phyloP scores from a whole-genome alignment of 2,329 filamentous ascomycete species.

The Westerdykella sp. region DNA sequence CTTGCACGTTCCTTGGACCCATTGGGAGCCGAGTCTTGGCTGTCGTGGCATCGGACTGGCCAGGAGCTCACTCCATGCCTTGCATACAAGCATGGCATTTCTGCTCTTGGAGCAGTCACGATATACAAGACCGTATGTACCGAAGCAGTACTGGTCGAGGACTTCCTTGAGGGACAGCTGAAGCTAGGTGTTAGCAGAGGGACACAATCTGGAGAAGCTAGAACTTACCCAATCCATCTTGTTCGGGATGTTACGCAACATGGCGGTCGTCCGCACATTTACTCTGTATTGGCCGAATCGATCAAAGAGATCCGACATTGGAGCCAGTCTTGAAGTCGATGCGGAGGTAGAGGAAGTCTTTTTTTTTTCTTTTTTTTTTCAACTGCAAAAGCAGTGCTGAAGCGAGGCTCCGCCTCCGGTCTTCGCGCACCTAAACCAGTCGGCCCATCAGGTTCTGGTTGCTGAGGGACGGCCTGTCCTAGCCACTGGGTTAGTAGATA shows the following conservation, averaged over 20 bases:
- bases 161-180: slow-evolving; percentile 59
- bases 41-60: too few species aligned
- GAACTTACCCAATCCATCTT: too few species aligned
- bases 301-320: slow-evolving; percentile 97
- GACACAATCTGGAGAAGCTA: too few species aligned
- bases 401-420: slow-evolving; percentile 98
- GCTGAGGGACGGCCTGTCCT: slow-evolving; percentile 95
- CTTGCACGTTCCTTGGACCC: too few species aligned
- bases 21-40: too few species aligned
- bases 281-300: slow-evolving; percentile 70
- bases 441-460: slow-evolving; percentile 99
- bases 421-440: slow-evolving; percentile 97
- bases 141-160: slow-evolving; percentile 70
- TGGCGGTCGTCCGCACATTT: too few species aligned
- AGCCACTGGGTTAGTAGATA: slow-evolving; percentile 65
- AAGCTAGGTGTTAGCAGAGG: neutral
- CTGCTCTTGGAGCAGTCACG: slow-evolving; percentile 35
- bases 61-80: slow-evolving; percentile 16
- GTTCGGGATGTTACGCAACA: too few species aligned
- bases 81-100: too few species aligned
- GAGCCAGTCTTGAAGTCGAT: slow-evolving; percentile 53
- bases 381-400: slow-evolving; percentile 53
- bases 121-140: slow-evolving; percentile 92
- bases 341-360: slow-evolving; percentile 91
- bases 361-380: too few species aligned